These are phyloP conservation scores for Fusarium sp. DNA, from an alignment of 2,329 filamentous ascomycete genomes.

Conservation along the genomic window DNA sequence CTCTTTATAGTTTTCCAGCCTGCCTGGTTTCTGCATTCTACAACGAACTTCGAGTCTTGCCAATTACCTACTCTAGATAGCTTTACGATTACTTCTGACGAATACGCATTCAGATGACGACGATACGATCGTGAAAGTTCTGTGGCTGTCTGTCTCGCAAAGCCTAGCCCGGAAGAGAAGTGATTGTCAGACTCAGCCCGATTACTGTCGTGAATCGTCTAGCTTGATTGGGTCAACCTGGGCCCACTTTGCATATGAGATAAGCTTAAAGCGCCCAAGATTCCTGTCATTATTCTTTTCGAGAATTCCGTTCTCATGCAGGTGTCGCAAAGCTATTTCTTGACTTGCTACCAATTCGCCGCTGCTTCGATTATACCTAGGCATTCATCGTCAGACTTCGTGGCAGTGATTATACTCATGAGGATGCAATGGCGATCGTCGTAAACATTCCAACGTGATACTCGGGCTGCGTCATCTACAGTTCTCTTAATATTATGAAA, in stretches of 20 bases:
- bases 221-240: not conserved
- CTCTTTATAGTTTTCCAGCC: not conserved
- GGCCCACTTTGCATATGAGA: not conserved
- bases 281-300: not conserved
- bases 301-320: not conserved
- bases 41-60: fast-evolving
- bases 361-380: not conserved
- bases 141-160: slow-evolving; percentile 11
- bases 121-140: not conserved
- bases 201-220: not conserved
- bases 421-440: not conserved
- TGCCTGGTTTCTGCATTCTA: not conserved
- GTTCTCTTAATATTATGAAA: not conserved
- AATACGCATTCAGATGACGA: not conserved
- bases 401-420: not conserved
- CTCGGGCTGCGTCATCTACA: not conserved
- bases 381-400: not conserved
- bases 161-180: not conserved
- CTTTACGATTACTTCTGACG: not conserved
- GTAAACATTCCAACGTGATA: not conserved
- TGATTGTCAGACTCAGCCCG: slow-evolving; percentile 19
- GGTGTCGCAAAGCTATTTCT: not conserved
- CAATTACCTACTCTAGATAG: fast-evolving
- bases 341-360: not conserved
- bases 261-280: not conserved